Conservation (phyloP, 495 filamentous ascomycete species). For the Oidiodendron maius region DNA sequence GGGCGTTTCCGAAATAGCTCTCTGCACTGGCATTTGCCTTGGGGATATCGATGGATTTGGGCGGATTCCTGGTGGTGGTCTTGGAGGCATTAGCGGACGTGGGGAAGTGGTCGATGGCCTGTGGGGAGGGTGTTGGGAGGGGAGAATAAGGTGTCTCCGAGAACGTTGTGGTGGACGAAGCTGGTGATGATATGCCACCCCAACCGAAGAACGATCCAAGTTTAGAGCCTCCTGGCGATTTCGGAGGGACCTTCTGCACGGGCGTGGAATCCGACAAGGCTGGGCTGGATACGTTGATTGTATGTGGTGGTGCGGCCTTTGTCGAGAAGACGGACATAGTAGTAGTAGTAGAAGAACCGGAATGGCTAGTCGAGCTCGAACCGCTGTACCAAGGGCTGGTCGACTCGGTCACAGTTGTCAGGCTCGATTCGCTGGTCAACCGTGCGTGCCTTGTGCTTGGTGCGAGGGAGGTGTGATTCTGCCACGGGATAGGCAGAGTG, state of each 20-base stretch:
- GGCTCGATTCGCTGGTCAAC: slow-evolving; percentile 15
- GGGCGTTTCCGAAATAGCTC: slow-evolving; percentile 35
- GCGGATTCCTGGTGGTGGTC: slow-evolving; percentile 24
- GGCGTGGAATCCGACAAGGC: slow-evolving; percentile 23
- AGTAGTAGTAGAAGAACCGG: slow-evolving; percentile 21
- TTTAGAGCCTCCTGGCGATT: slow-evolving; percentile 44
- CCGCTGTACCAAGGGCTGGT: slow-evolving; percentile 21
- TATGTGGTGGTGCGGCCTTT: slow-evolving; percentile 43
- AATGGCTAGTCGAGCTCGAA: slow-evolving; percentile 11
- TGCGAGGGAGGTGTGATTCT: slow-evolving; percentile 1
- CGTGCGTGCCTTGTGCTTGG: slow-evolving; percentile 16
- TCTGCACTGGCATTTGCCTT: slow-evolving; percentile 32
- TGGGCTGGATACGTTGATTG: slow-evolving; percentile 32
- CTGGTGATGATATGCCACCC: slow-evolving; percentile 28
- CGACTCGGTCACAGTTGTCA: slow-evolving; percentile 14
- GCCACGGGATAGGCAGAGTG: slow-evolving; percentile 16
- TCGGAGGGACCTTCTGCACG: slow-evolving; percentile 46
- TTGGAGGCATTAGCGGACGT: slow-evolving; percentile 23
- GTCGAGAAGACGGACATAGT: slow-evolving; percentile 30
- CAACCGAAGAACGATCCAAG: slow-evolving; percentile 48
- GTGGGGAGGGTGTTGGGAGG: slow-evolving; percentile 40
- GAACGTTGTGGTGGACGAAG: slow-evolving; percentile 39
- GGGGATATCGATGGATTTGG: slow-evolving; percentile 30
- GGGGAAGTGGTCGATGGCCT: slow-evolving; percentile 28
- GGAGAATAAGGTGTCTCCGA: slow-evolving; percentile 47